Base-by-base conservation (phyloP, 2,329 filamentous ascomycete genomes). In the Ophiostoma quercus region DNA sequence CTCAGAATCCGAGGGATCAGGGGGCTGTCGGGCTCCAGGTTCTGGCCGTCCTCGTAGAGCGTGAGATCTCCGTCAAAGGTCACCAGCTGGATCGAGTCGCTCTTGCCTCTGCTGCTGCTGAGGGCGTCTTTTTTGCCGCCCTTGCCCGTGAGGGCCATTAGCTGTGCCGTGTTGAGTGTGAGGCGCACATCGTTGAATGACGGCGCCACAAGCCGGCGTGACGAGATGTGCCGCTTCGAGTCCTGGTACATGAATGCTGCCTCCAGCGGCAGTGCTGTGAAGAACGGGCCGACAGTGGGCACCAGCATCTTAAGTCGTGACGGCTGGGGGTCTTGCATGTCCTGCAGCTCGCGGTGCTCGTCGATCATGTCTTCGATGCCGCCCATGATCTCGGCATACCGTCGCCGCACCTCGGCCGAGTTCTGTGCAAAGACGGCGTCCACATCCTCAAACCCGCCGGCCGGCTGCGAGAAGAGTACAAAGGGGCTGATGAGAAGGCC, bases 1-100 rank as follows among this genome's bases (percentile, higher is more conserved):
- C 83, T 79, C 22, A 89, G 78, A 51, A 89, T 83, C 37, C 84
- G 82, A 1, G 85, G 81, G 68, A 98, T 93, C 19, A 96, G 88
- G 0, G 92, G 91, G 77, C 91, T 96, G 19, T 87, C 84, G 0
- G 88, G 83, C 69, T 89, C 88, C 9, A 99, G 83, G 73, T 88
- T 92, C 75, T 92, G 85, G 14, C 95, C 95, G 76, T 99, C 91
- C 70, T 93, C 91, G 78, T 99, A 99, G 29, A 99, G 84, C 0
- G 95, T 99, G 67, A 99, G 93, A 79, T 99, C 95, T 79, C 95
- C 95, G 79, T 99, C 95, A 77, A 99, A 99, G 0, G 95, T 99
- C 69, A 96, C 90, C 3, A 99, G 85, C 74, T 95, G 88, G 9
- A 97, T 66, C 3, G 69, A 43, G 84, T 4, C 34, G 19, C n/a